phyloP scores from a whole-genome alignment of 2,329 filamentous ascomycete genomes.

The Tolypocladium guangdongense region DNA sequence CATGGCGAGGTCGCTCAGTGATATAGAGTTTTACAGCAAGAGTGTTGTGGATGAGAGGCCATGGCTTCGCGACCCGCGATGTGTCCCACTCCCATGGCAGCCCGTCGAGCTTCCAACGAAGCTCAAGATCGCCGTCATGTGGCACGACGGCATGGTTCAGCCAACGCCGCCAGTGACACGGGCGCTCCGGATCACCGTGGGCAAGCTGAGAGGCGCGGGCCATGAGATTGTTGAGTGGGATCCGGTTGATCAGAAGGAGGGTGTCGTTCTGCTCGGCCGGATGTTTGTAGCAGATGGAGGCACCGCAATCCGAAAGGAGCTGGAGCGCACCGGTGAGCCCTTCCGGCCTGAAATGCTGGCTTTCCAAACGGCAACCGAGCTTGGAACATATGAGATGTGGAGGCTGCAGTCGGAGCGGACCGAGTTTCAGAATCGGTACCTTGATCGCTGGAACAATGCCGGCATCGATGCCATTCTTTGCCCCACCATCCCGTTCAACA shows the following conservation, averaged over 20 bases:
- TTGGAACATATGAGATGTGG: conserved; percentile 36
- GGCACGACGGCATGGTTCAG: conserved; percentile 51
- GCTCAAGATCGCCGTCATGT: conserved; percentile 50
- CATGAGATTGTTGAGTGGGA: conserved; percentile 44
- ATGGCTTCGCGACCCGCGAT: conserved; percentile 46
- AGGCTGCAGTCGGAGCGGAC: conserved; percentile 32
- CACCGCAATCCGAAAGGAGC: conserved; percentile 24
- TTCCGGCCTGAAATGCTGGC: conserved; percentile 25
- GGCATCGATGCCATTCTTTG: conserved; percentile 52
- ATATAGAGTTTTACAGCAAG: conserved; percentile 43
- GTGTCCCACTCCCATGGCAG: conserved; percentile 48
- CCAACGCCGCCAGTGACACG: conserved; percentile 56
- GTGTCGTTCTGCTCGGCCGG: conserved; percentile 24
- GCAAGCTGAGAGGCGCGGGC: conserved; percentile 31
- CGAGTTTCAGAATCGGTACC: conserved; percentile 33
- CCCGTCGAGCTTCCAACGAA: conserved; percentile 19
- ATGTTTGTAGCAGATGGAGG: conserved; percentile 41
- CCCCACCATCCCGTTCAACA: conserved; percentile 37
- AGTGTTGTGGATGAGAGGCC: conserved; percentile 39
- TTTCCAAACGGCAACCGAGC: conserved; percentile 22
- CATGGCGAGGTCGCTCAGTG: conserved; percentile 42
- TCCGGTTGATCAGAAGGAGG: conserved; percentile 28
- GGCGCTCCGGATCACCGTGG: conserved; percentile 36
- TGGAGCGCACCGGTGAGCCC: conserved; percentile 32
- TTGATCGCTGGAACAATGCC: conserved; percentile 33